Evolutionary conservation across 169 alveolate species (phyloP), one percentile per base, ranked within the genome.

Genomic region (Plasmodium gonderi): DNA sequence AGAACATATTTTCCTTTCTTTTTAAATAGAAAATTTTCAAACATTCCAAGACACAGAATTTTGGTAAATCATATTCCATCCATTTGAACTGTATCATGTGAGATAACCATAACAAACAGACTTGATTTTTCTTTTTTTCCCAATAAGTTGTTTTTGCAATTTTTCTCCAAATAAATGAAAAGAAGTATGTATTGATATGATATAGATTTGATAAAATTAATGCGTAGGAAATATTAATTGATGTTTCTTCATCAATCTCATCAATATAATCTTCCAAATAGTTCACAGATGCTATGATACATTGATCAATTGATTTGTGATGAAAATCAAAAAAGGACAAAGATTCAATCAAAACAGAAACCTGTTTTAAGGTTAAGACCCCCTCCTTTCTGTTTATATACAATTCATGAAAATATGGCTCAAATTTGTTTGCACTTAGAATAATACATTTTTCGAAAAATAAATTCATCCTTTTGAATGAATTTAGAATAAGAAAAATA

Each of bases 201-300:
- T 75, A 77, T 23, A 78, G 11, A 81, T 91, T 79, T 12, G 96
- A 85, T 38, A 91, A 85, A 45, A 95, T 79, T 65, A 91, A 85
- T 64, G 97, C 91, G 54, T 91, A 68, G 8, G 96, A 95, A 12
- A 94, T 47, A 72, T 93, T 94, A 26, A 95, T 94, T 17, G 96
- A 92, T 14, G 95, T 77, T 69, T 89, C 93, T 64, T 94, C 96
- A 36, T 76, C 87, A 3, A 95, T 76, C 4, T 64, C 95, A 44
- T 95, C 96, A 40, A 95, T 95, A 51, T 91, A 64, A 65, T 95
- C 96, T 72, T 95, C 97, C 44, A 95, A 75, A 68, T 92, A 95
- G 6, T 83, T 76, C 72, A 94, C 38, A 23, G 80, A 60, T 29
- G 31, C 74, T 44, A 75, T 91, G 31, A 95, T 74, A 44, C 92